Evolutionary conservation across 2,329 filamentous ascomycete species (phyloP), one percentile per base, ranked within the genome.

Genomic region (Colletotrichum ledebouriae): DNA sequence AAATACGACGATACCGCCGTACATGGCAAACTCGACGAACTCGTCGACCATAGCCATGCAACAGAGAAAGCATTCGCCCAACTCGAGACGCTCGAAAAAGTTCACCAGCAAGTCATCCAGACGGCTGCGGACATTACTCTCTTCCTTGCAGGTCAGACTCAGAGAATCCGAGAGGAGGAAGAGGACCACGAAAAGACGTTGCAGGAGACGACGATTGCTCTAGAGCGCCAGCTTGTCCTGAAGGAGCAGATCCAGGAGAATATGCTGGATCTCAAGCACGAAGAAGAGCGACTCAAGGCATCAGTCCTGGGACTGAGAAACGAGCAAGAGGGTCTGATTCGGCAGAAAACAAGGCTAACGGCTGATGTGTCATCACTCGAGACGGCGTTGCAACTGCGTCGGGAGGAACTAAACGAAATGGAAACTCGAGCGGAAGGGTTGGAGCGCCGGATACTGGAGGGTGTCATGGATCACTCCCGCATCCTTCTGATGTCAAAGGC

Each of bases 401-500:
- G 93, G 50, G 95, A 98, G 73, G 96, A 98, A 80, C 88, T 99
- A 67, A 89, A 93, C 52, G 87, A 92, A 29, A 98, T 99, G 92
- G 95, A 98, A 77, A 84, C 87, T 11, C 92, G 95, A 70, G 96
- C 95, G 3, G 94, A 98, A 77, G 88, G 89, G 3, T 85, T 99
- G 25, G 96, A 99, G 81, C 92, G 94, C 59, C 90, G 96, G 29
- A 97, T 99, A 73, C 83, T 99, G 37, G 95, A 98, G 72, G 94
- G 95, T 29, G 93, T 98, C 71, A 97, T 99, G 82, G 94, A 98
- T 74, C 95, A 98, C 77, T 98, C 95, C 20, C 92, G 95, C 6
- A 90, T 95, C 29, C 85, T 98, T n/a, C 87, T 98, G 66, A 92
- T 96, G 83, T 84, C 89, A 72, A 91, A 93, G 81, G 82, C 87